Conservation (phyloP, 129 eudicot species). For the Chrysanthemum lavandulifolium region DNA sequence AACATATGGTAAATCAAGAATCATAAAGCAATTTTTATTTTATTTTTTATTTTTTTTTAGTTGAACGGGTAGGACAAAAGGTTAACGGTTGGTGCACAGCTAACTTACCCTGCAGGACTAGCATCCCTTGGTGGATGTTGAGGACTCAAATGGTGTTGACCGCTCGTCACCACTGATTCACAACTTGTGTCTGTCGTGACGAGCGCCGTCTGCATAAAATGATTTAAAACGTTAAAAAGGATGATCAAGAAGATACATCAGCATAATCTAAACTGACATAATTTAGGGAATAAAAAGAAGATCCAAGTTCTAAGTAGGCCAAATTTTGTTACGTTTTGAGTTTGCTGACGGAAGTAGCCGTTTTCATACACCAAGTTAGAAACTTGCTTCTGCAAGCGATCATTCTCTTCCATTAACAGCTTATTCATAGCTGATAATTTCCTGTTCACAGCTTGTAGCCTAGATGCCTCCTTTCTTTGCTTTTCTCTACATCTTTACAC, state of each 20-base stretch:
- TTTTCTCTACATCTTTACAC: constrained; percentile 66
- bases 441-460: constrained; percentile 78
- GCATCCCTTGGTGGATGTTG: constrained; percentile 82
- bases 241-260: constrained; percentile 4
- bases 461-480: constrained; percentile 78
- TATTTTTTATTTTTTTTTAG: too few relatives aligned
- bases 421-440: constrained; percentile 76
- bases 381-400: constrained; percentile 79
- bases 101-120: constrained; percentile 79
- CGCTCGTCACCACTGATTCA: constrained; percentile 82
- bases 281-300: not conserved
- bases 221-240: not conserved
- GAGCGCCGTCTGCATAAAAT: constrained; percentile 47
- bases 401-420: constrained; percentile 88
- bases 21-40: constrained; percentile 10
- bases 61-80: not conserved
- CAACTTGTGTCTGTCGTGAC: constrained; percentile 81
- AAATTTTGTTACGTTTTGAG: constrained; percentile 49
- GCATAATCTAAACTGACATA: not conserved
- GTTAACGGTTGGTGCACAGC: not conserved
- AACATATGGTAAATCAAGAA: constrained; percentile 22
- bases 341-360: constrained; percentile 71
- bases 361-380: constrained; percentile 81
- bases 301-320: not conserved
- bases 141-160: constrained; percentile 72